Evolutionary conservation across 768 basidiomycete species (phyloP).

Genomic region (Boletus fagicola): DNA sequence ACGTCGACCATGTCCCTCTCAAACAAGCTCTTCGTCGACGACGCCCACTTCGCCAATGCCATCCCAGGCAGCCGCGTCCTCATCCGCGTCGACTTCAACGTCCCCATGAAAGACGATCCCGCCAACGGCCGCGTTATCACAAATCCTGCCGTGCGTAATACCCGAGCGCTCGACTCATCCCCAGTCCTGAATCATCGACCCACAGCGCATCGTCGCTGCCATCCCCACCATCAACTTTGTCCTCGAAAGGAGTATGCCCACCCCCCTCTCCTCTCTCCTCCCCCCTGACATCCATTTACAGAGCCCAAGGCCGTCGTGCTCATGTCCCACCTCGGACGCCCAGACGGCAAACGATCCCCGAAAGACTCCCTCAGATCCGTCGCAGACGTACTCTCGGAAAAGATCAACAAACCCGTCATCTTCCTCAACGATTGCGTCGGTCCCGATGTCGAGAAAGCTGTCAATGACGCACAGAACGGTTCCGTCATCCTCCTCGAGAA

Average conservation of each 20-base stretch:
- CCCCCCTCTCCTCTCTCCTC: not conserved
- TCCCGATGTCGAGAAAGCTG: conserved; percentile 74
- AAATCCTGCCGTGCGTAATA: conserved; percentile 89
- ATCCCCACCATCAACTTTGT: conserved; percentile 95
- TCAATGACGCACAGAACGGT: conserved; percentile 56
- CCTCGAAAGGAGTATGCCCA: conserved; percentile 66
- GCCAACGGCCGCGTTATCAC: conserved; percentile 90
- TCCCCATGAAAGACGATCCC: conserved; percentile 70
- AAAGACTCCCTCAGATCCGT: conserved; percentile 94
- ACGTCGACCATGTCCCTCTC: conserved; percentile 80
- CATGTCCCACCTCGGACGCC: conserved; percentile 98
- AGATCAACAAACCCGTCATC: conserved; percentile 57
- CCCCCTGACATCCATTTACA: conserved; percentile 27
- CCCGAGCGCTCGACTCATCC: conserved; percentile 11
- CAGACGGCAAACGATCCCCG: conserved; percentile 83
- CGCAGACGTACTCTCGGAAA: conserved; percentile 56
- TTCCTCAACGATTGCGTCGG: conserved; percentile 89
- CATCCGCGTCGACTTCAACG: conserved; percentile 96
- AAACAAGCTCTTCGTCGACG: conserved; percentile 90
- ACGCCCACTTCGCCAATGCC: conserved; percentile 51
- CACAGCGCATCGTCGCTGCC: conserved; percentile 93
- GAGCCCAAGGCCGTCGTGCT: conserved; percentile 82
- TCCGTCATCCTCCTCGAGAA: conserved; percentile 93
- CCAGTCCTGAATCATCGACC: conserved; percentile 7
- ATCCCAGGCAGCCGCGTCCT: conserved; percentile 87